Conservation (phyloP, 805 yeast genomes). For the Lipomyces yamadae region DNA sequence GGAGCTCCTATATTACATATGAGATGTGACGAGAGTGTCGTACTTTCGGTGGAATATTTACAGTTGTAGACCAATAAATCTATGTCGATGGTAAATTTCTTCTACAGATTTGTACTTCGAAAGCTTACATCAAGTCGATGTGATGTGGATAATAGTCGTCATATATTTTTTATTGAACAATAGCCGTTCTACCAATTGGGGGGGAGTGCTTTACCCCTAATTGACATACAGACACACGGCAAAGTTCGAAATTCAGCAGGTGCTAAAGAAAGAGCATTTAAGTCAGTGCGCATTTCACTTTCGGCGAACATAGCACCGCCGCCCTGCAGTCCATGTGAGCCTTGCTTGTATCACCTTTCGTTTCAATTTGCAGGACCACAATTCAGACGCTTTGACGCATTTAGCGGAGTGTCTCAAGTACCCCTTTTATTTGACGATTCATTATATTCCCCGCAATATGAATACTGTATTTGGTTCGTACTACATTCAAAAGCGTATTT, state of each 20-base stretch:
- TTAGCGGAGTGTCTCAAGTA: not conserved
- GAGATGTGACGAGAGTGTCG: not conserved
- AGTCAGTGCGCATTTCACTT: not conserved
- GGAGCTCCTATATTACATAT: not conserved
- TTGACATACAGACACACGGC: not conserved
- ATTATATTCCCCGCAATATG: no score
- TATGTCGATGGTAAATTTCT: no score
- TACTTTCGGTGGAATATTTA: no score
- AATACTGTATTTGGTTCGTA: no score
- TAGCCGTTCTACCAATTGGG: no score
- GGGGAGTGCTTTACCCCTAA: not conserved
- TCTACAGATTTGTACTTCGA: no score
- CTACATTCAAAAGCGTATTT: no score
- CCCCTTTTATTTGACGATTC: not conserved
- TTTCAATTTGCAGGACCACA: not conserved
- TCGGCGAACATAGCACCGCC: not conserved
- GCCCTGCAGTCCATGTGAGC: conserved; percentile 1
- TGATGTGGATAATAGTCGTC: no score
- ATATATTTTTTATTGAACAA: no score
- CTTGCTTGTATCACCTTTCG: not conserved
- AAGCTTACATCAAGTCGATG: no score
- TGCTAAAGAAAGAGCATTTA: not conserved
- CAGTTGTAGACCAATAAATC: no score
- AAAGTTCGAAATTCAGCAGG: not conserved
- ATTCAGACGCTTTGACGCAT: not conserved